These are phyloP conservation scores for Craterostigma plantagineum DNA, from an alignment of 257 asterid species.

Conservation along the genomic window DNA sequence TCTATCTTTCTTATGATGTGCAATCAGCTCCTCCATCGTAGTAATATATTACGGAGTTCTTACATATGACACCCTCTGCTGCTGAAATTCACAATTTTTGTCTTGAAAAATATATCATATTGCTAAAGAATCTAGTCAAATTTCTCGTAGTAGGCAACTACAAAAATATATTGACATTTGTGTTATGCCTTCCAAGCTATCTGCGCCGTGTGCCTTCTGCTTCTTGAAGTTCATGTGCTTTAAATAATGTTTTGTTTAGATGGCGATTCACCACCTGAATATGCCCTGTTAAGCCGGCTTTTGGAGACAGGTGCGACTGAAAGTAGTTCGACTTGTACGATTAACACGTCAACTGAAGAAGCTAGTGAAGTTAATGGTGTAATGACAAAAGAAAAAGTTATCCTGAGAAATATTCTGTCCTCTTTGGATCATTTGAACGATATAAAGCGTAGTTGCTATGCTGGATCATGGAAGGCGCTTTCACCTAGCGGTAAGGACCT, in stretches of 20 bases:
- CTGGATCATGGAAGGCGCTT: constrained; percentile 25
- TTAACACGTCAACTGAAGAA: constrained; percentile 16
- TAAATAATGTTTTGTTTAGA: constrained; percentile 23
- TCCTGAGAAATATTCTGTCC: constrained; percentile 26
- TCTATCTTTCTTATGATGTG: constrained; percentile 5
- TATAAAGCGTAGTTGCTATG: constrained; percentile 28
- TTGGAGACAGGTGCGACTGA: constrained; percentile 68
- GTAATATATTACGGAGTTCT: no score
- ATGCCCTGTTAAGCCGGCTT: constrained; percentile 49
- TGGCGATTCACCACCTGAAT: constrained; percentile 34
- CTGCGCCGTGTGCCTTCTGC: background rate
- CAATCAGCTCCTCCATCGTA: background rate
- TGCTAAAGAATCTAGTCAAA: no score
- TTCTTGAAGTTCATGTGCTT: background rate
- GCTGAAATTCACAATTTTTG: no score
- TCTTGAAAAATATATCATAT: no score
- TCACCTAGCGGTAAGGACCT: constrained; percentile 44
- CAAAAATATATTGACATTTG: no score
- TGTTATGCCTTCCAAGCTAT: no score
- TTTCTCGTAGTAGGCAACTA: no score
- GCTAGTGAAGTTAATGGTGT: constrained; percentile 22
- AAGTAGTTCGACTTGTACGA: constrained; percentile 33
- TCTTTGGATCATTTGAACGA: constrained; percentile 32
- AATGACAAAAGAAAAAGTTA: constrained; percentile 18
- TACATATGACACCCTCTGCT: no score